Conservation (phyloP, 768 basidiomycete genomes). For the Termitomyces sp. region DNA sequence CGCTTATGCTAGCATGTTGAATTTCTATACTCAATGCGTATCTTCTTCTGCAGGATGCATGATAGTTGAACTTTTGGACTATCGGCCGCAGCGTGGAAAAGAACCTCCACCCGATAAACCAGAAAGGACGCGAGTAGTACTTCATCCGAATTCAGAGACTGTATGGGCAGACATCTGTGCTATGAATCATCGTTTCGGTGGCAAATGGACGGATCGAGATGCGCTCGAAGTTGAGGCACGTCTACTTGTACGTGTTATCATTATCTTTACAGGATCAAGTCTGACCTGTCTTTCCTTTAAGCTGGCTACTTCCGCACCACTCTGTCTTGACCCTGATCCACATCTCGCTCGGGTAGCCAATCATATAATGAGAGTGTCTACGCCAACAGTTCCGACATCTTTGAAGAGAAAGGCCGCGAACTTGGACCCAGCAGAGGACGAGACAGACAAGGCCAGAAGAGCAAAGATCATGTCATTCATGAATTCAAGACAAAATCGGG, state of each 20-base stretch:
- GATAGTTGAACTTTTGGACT: constrained; percentile 80
- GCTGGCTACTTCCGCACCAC: constrained; percentile 69
- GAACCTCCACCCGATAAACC: constrained; percentile 56
- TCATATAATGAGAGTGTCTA: constrained; percentile 64
- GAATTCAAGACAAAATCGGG: constrained; percentile 51
- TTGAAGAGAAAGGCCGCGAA: constrained; percentile 72
- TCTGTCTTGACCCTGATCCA: constrained; percentile 78
- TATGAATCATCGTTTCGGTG: constrained; percentile 51
- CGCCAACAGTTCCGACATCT: constrained; percentile 65
- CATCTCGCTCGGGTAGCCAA: constrained; percentile 74
- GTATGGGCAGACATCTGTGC: constrained; percentile 76
- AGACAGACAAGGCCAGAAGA: constrained; percentile 65
- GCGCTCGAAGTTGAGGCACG: constrained; percentile 71
- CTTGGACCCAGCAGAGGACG: constrained; percentile 70
- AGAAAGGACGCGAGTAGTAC: constrained; percentile 62
- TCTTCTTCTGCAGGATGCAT: constrained; percentile 55
- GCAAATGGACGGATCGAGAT: constrained; percentile 65
- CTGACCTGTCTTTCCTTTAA: constrained; percentile 20
- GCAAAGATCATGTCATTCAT: constrained; percentile 76
- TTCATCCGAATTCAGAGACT: constrained; percentile 74
- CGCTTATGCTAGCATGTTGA: neutral
- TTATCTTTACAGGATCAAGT: neutral
- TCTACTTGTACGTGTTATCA: constrained; percentile 49
- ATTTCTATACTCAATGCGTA: neutral
- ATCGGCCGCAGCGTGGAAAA: constrained; percentile 52